phyloP scores from a whole-genome alignment of 257 asterid species.

The Ehretia macrophylla region DNA sequence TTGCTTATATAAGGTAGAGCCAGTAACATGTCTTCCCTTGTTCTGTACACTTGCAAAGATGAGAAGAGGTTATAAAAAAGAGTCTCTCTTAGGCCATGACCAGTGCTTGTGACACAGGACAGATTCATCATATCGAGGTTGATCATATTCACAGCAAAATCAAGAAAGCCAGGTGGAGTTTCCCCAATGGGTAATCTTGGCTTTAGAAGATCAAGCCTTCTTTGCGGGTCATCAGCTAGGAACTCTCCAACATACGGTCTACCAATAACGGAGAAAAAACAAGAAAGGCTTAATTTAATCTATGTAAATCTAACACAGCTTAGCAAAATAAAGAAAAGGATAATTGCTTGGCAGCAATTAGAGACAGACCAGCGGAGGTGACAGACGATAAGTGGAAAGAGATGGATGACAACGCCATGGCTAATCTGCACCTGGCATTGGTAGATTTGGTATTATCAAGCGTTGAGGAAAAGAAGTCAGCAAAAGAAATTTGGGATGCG shows the following conservation, averaged over 20 bases:
- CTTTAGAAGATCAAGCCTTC: slow-evolving; percentile 61
- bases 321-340: too few species aligned
- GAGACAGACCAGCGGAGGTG: too few species aligned
- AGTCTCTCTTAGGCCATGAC: slow-evolving; percentile 76
- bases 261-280: slow-evolving; percentile 17
- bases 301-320: not conserved
- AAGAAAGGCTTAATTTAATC: not conserved
- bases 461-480: too few species aligned
- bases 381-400: too few species aligned
- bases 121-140: slow-evolving; percentile 43
- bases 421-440: too few species aligned
- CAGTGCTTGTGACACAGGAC: slow-evolving; percentile 30
- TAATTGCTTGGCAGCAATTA: too few species aligned
- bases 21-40: slow-evolving; percentile 73
- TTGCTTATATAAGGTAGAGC: slow-evolving; percentile 40
- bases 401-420: slow-evolving; percentile 26
- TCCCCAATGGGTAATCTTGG: slow-evolving; percentile 62
- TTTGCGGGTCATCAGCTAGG: slow-evolving; percentile 68
- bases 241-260: slow-evolving; percentile 70
- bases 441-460: too few species aligned
- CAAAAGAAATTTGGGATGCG: too few species aligned
- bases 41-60: slow-evolving; percentile 67
- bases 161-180: slow-evolving; percentile 80
- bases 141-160: slow-evolving; percentile 92
- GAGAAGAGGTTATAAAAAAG: slow-evolving; percentile 73